Evolutionary conservation across 345 rosid species (phyloP), one percentile per base, ranked within the genome.

Genomic region (Dovyalis caffra): DNA sequence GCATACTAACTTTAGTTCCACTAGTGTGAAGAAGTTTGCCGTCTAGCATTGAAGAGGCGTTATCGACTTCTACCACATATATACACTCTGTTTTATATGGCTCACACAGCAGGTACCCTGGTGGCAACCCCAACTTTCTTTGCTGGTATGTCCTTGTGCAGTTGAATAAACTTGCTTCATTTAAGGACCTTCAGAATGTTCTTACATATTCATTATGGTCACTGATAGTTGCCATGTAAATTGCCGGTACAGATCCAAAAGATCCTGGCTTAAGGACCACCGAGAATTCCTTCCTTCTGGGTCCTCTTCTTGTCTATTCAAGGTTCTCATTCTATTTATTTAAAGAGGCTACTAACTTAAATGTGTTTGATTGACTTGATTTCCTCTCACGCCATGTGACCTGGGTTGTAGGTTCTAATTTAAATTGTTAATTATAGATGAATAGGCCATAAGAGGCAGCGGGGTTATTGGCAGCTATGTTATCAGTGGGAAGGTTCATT

Each of bases 11-110:
- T 62, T 71, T n/a, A 35, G 29, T 77, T 81, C 29, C 64, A 53
- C 29, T 82, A 94, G 97, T 92, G 97, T 73, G 98, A 94, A 81
- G 97, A 92, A 82, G 97, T 94, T 63, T 92, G 97, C 20, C 92
- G 97, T 72, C 84, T 90, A 8, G 97, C 98, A 72, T 76, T 94
- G 84, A 90, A 79, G 88, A 89, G 97, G 85, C 97, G 97, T 60
- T 94, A 94, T 82, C 88, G 89, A 75, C 85, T 94, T 66, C 73
- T 94, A 76, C 97, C 95, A 49, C 93, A 89, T 83, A 83, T 92
- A 71, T 92, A 94, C 79, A 94, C 98, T 57, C 84, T 94, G 34
- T 91, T 92, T 77, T 92, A 92, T 86, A 34, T 81, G 80, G 91
- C 98, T n/a, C 97, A 94, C 82, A 90, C 83, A 32, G 81, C 76